Conservation (phyloP, 2,329 filamentous ascomycete genomes). For the Aspergillus pseudoviridinutans region DNA sequence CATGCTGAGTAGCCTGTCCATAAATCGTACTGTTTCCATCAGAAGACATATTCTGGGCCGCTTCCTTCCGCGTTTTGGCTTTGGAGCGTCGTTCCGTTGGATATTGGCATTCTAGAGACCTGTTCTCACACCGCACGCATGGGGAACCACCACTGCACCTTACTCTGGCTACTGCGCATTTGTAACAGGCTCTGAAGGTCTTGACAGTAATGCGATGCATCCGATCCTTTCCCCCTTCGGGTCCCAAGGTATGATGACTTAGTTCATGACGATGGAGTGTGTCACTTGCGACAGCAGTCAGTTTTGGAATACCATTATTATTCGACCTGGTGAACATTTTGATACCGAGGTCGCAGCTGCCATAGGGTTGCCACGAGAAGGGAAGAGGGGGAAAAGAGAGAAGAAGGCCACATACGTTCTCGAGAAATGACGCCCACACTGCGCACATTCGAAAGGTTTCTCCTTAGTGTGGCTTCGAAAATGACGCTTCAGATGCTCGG, state of each 20-base stretch:
- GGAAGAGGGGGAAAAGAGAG: not conserved
- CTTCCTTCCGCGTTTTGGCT: constrained; percentile 20
- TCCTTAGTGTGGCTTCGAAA: constrained; percentile 39
- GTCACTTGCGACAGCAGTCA: constrained; percentile 24
- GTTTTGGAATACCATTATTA: not conserved
- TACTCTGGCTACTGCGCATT: constrained; percentile 38
- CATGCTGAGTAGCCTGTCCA: constrained; percentile 6
- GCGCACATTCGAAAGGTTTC: constrained; percentile 37
- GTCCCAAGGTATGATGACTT: constrained; percentile 36
- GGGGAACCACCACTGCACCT: constrained; percentile 37
- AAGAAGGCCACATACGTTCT: constrained; percentile 30
- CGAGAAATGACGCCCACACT: constrained; percentile 41
- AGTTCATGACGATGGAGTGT: constrained; percentile 39
- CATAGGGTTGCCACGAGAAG: not conserved
- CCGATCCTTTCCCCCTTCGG: constrained; percentile 30
- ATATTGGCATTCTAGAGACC: constrained; percentile 37
- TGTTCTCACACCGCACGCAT: constrained; percentile 35
- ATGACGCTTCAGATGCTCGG: constrained; percentile 41
- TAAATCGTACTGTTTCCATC: constrained; percentile 8
- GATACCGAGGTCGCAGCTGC: not conserved
- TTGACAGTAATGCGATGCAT: constrained; percentile 40
- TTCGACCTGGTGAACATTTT: not conserved
- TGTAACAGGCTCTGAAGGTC: constrained; percentile 39
- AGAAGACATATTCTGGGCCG: constrained; percentile 4
- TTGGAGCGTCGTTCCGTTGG: constrained; percentile 38